Evolutionary conservation across 208 protist genomes (phyloP).

Genomic region (Crithidia brevicula): DNA sequence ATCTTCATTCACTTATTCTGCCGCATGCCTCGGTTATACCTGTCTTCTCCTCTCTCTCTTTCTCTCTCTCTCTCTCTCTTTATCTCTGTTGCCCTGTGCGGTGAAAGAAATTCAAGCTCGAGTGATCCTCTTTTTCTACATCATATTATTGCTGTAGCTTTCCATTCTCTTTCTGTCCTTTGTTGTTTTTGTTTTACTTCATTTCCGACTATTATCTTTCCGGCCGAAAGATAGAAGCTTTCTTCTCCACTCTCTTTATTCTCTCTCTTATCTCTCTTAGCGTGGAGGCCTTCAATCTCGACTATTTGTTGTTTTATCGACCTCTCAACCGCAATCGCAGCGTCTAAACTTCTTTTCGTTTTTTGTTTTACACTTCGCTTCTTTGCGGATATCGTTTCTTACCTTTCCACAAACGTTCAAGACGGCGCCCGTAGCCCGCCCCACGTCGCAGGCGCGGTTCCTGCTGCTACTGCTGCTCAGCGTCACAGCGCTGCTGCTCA

Average conservation of each 20-base stretch:
- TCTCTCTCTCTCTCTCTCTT: background rate
- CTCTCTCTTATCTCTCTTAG: too few species aligned
- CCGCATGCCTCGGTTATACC: too few species aligned
- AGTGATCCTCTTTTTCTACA: too few species aligned
- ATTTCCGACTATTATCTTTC: background rate
- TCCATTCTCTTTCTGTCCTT: too few species aligned
- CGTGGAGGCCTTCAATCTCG: too few species aligned
- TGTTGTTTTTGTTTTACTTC: constrained; percentile 4
- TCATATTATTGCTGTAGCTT: background rate
- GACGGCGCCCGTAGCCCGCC: background rate
- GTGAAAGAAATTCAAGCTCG: too few species aligned
- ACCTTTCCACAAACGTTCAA: background rate
- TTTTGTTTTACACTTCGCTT: too few species aligned
- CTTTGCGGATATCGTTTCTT: too few species aligned
- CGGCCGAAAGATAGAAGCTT: too few species aligned
- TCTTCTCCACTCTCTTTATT: background rate
- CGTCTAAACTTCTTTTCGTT: too few species aligned
- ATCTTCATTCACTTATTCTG: too few species aligned
- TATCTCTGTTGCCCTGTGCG: background rate
- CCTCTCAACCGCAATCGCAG: background rate
- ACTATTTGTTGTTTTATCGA: background rate
- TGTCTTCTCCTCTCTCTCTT: background rate
- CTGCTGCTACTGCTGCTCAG: constrained; percentile 4
- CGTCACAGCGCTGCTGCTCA: background rate
- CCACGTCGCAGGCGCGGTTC: too few species aligned